A percentile compares a stretch with the other conserved stretches of the same genome.
Evolutionary conservation across 2,329 filamentous ascomycete genomes (phyloP).

Genomic region (Fusarium goolgardi): DNA sequence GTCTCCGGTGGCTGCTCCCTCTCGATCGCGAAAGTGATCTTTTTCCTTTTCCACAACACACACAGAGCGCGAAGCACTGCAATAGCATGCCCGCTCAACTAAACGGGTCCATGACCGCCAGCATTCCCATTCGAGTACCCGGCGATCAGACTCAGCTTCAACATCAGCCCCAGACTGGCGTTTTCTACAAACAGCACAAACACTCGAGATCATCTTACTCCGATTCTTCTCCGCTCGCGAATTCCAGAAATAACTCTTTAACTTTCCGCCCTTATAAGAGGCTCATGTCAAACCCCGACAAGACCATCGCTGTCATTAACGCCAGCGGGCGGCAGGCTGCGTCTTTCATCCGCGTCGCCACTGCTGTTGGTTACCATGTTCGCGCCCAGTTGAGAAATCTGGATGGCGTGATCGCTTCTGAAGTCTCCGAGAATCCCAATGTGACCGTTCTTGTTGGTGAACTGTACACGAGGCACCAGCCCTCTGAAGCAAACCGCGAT

Average conservation of each 20-base stretch:
- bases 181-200: slow-evolving; percentile 63
- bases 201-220: slow-evolving; percentile 72
- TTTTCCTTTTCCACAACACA: slow-evolving; percentile 30
- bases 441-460: slow-evolving; percentile 74
- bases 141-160: slow-evolving; percentile 49
- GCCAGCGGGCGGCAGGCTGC: slow-evolving; percentile 95
- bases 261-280: slow-evolving; percentile 71
- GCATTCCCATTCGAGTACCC: slow-evolving; percentile 54
- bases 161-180: slow-evolving; percentile 44
- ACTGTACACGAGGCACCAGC: slow-evolving; percentile 67
- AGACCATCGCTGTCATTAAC: slow-evolving; percentile 95
- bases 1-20: slow-evolving; percentile 38
- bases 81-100: slow-evolving; percentile 56
- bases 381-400: slow-evolving; percentile 90
- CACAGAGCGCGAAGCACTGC: slow-evolving; percentile 39
- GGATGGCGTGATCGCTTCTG: slow-evolving; percentile 87
- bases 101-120: slow-evolving; percentile 53
- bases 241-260: slow-evolving; percentile 68
- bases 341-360: slow-evolving; percentile 92
- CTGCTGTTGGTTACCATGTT: slow-evolving; percentile 92
- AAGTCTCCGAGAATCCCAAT: slow-evolving; percentile 84
- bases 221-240: slow-evolving; percentile 66
- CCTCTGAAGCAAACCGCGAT: slow-evolving; percentile 64
- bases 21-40: slow-evolving; percentile 38
- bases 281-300: slow-evolving; percentile 70